Evolutionary conservation across 2,329 filamentous ascomycete genomes (phyloP), one percentile per base, ranked within the genome.

Genomic region (Paraphaeosphaeria minitans): DNA sequence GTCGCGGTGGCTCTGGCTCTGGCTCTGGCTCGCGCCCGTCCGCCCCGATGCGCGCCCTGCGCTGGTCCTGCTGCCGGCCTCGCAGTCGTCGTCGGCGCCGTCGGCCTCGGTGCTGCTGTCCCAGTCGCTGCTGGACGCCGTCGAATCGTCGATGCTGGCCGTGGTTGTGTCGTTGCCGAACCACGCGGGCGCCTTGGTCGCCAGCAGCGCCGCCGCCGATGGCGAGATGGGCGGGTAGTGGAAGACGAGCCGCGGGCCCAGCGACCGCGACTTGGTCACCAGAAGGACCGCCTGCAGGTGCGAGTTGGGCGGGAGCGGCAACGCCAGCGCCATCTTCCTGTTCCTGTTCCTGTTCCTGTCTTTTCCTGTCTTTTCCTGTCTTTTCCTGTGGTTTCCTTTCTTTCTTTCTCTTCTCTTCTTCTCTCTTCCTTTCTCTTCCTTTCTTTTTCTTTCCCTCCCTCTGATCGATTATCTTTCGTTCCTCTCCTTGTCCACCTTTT

Each of bases 161-260:
- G 74, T 78, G 2, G 74, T 73, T 19, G 72, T 73, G 47, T 72
- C 69, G 53, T 73, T 71, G 37, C 75, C 71, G 56, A 74, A 78
- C 77, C 76, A 78, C 1, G 69, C 62, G 1, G 75, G 71, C 35
- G 71, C 68, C 41, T 70, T 71, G 46, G 70, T 70, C 9, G 69
- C 69, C 8, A 71, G 70, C 29, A 77, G 67, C 6, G 72, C 68
- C n/a, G 72, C 68, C 1, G 73, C 70, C 7, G 72, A 74, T 2
- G 74, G 71, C 22, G 76, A 75, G n/a, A 77, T 66, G 5, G 74
- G 74, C 24, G 77, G 77, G 46, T 78, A 78, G 62, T 79, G 77
- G 61, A 78, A 79, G 39, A 78, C 75, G n/a, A 79, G 73, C 8
- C 74, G 74, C 3, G 75, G 74, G 6, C 75, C 75, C 29, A 75